Evolutionary conservation across 208 protist genomes (phyloP).

Genomic region (Crithidia sp.): DNA sequence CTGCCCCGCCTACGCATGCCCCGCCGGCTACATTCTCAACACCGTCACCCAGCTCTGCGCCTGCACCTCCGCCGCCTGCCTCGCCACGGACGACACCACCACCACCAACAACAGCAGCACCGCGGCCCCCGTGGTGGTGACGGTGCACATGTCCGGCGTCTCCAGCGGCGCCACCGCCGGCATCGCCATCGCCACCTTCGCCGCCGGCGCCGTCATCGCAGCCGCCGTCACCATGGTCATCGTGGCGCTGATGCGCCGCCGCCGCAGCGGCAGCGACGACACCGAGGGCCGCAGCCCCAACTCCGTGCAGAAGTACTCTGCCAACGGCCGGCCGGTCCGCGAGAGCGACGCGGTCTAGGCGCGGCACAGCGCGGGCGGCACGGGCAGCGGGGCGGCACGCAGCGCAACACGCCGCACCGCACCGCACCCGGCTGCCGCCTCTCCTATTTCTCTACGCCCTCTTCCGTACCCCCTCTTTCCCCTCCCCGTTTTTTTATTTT

Average conservation of each 20-base stretch:
- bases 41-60: conserved; percentile 1
- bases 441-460: background rate
- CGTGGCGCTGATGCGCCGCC: conserved; percentile 8
- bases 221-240: conserved; percentile 4
- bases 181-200: conserved; percentile 23
- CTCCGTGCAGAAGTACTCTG: conserved; percentile 1
- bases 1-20: conserved; percentile 22
- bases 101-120: background rate
- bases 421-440: no score
- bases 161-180: conserved; percentile 14
- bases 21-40: conserved; percentile 15
- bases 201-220: background rate
- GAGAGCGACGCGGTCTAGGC: conserved; percentile 1
- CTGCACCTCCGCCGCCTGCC: conserved; percentile 12
- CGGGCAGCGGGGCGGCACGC: no score
- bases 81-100: background rate
- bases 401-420: no score
- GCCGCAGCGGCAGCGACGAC: background rate
- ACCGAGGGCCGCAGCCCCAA: background rate
- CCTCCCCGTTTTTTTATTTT: background rate
- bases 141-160: conserved; percentile 17
- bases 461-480: background rate
- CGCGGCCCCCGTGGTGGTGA: background rate
- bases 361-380: no score
- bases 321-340: background rate